Percentiles rank a stretch among this genome's conserved stretches.
Conservation (phyloP, 2,329 filamentous ascomycete genomes). For the Apiospora sp. region DNA sequence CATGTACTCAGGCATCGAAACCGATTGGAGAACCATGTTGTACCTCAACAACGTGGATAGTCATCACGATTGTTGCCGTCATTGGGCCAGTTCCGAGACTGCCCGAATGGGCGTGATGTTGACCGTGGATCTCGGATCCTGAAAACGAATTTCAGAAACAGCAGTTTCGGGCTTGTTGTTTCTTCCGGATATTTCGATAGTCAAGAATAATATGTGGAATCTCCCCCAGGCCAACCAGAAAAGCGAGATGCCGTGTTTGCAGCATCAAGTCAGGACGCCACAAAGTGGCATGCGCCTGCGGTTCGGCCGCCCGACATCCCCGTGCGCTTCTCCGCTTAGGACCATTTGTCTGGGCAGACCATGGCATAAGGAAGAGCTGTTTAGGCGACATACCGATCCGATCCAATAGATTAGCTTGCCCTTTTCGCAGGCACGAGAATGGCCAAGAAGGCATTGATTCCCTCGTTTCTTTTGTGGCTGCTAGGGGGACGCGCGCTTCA, state of each 20-base stretch:
- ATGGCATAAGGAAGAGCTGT: background rate
- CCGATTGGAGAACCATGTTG: background rate
- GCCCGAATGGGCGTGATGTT: background rate
- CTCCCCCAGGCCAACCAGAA: background rate
- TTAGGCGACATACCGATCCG: conserved; percentile 8
- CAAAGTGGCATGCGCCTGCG: background rate
- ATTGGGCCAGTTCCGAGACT: background rate
- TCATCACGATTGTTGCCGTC: background rate
- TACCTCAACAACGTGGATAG: background rate
- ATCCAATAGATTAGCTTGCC: conserved; percentile 13
- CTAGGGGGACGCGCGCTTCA: background rate
- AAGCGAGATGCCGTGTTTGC: background rate
- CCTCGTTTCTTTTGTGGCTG: background rate
- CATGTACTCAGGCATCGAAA: background rate
- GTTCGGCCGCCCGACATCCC: conserved; percentile 17
- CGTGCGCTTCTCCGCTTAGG: background rate
- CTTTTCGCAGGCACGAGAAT: conserved; percentile 2
- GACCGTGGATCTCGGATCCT: background rate
- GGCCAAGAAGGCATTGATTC: background rate
- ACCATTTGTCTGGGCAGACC: background rate
- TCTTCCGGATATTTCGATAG: conserved; percentile 9
- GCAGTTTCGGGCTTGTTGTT: background rate
- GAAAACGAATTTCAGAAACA: background rate
- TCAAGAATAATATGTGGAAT: background rate
- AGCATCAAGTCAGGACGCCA: conserved; percentile 3